A percentile compares a stretch with the other conserved stretches of the same genome.
Conservation (phyloP, 768 basidiomycete species). For the Neoboletus magnificus region DNA sequence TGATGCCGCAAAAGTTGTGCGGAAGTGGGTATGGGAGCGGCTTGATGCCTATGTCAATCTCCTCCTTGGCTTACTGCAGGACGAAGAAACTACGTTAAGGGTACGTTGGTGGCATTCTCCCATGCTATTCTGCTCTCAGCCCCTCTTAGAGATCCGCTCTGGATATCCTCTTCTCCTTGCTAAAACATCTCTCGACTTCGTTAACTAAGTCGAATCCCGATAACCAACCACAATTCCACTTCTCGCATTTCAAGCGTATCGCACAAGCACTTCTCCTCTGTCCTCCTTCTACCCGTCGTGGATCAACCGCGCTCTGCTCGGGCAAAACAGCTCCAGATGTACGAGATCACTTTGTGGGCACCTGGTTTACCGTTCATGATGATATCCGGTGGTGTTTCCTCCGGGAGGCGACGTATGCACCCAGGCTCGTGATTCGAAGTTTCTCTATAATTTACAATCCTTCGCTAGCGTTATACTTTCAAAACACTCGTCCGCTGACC, state of each 20-base stretch:
- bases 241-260: conserved; percentile 64
- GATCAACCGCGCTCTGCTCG: conserved; percentile 22
- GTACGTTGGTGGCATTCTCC: conserved; percentile 42
- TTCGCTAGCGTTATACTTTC: conserved; percentile 23
- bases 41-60: conserved; percentile 68
- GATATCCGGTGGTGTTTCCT: conserved; percentile 91
- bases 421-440: neutral
- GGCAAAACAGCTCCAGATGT: conserved; percentile 56
- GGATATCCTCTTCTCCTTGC: conserved; percentile 71
- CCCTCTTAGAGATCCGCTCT: conserved; percentile 58
- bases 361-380: conserved; percentile 74
- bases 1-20: conserved; percentile 57
- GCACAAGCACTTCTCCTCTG: conserved; percentile 58
- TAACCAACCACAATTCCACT: conserved; percentile 61
- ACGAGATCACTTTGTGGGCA: conserved; percentile 58
- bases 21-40: conserved; percentile 77
- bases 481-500: conserved; percentile 27
- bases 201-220: conserved; percentile 43
- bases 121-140: conserved; percentile 1
- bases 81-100: conserved; percentile 70
- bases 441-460: neutral
- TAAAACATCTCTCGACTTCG: conserved; percentile 73
- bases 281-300: conserved; percentile 44
- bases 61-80: conserved; percentile 66
- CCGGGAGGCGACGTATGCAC: conserved; percentile 63